These are phyloP conservation scores for Epichloe hybrida DNA, from an alignment of 2,329 filamentous ascomycete species.

Conservation along the genomic window DNA sequence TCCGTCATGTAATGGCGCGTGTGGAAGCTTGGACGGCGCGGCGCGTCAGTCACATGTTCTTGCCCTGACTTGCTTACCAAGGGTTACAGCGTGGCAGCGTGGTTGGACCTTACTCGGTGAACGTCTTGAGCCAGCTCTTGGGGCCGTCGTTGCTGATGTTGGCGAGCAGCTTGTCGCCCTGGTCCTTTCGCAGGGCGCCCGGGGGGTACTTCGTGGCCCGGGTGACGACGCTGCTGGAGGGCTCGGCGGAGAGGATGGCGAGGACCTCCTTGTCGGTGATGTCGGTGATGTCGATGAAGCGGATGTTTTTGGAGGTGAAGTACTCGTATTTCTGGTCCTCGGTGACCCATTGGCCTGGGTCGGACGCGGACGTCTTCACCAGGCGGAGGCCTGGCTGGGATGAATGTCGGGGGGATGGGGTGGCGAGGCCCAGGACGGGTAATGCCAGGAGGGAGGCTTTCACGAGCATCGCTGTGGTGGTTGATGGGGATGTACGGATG, in stretches of 20 bases:
- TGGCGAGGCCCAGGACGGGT: too few species aligned
- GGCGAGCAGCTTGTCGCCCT: slow-evolving; percentile 21
- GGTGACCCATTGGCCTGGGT: slow-evolving; percentile 25
- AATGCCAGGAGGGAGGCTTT: too few species aligned
- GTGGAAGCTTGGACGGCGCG: slow-evolving; percentile 14
- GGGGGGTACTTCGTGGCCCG: slow-evolving; percentile 21
- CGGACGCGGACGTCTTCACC: slow-evolving; percentile 25
- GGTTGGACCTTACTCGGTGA: slow-evolving; percentile 15
- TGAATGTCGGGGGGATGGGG: too few species aligned
- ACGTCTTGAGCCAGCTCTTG: slow-evolving; percentile 21
- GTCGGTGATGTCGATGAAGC: slow-evolving; percentile 28
- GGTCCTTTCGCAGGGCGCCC: slow-evolving; percentile 18
- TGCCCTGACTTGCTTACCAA: too few species aligned
- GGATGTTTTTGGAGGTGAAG: slow-evolving; percentile 18
- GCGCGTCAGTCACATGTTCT: too few species aligned
- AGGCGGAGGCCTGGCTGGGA: slow-evolving; percentile 14
- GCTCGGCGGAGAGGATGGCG: slow-evolving; percentile 11
- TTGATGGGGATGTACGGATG: too few species aligned
- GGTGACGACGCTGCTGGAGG: slow-evolving; percentile 10
- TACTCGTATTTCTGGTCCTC: slow-evolving; percentile 24
- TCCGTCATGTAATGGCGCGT: slow-evolving; percentile 29
- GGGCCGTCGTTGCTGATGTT: slow-evolving; percentile 18
- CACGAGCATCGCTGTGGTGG: too few species aligned
- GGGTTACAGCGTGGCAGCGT: too few species aligned
- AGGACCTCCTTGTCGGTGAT: slow-evolving; percentile 20